Base-by-base conservation (phyloP, 2,329 filamentous ascomycete species). In the Pseudovirgaria hyperparasitica region DNA sequence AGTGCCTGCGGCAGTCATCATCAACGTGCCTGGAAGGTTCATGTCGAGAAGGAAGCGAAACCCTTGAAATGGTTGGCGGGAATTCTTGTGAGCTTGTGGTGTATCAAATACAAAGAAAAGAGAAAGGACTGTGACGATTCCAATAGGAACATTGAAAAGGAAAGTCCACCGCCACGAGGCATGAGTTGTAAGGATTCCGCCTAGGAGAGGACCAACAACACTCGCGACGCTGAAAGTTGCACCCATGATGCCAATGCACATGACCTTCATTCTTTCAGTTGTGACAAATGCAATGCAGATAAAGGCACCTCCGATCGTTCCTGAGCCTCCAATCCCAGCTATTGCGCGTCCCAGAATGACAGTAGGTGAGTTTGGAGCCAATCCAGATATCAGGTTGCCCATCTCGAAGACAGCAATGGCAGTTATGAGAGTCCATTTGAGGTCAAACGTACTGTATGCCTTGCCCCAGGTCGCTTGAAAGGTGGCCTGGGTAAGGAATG, bases 331-430 rank as follows among this genome's bases (percentile, higher is more conserved):
- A 5, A 45, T 22, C n/a, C 50, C 50, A 18, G 42, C 36, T 16
- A 54, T 46, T 2, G 50, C 47, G 22, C 50, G 26, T 9, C 50
- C 50, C 15, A 52, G 33, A 25, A 55, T 55, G 25, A 54, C 39
- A 1, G 42, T 43, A 7, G 39, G 35, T 3, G 40, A 45, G 19
- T 38, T 45, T 9, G 55, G 55, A 3, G 59, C 19, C 27, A 17
- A 24, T 46, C 19, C 67, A 35, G 65, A 70, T 10, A 72, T 37
- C 5, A 62, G 36, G 0, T 63, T 67, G 4, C 68, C 68, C 7
- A 70, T 15, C 37, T 70, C 63, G 36, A 72, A 71, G 30, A 68
- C 22, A 24, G 38, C 35, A 19, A 52, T 50, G 11, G 36, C 19
- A 4, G 30, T 21, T 7, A 54, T 28, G 32, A 52, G 56, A 12